Base-by-base conservation (phyloP, 805 yeast species). In the Suhomyces kilbournensis region DNA sequence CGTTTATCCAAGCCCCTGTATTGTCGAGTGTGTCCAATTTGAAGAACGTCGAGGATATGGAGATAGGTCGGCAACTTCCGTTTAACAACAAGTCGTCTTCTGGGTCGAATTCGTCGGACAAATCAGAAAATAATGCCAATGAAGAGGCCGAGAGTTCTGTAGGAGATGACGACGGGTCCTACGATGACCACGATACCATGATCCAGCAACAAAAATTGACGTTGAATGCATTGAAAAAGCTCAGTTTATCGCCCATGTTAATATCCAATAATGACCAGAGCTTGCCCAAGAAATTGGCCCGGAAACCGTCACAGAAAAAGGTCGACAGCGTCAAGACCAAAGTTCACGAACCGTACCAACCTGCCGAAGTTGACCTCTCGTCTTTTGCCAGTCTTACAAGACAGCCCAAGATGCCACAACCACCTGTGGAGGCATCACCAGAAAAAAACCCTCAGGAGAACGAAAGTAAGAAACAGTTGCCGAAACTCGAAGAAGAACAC, bases 1-100 rank as follows among this genome's bases (percentile, higher is more conserved):
- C 75, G 20, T 74, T 71, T 53, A 75, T 75, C 50, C 79, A 75
- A 60, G 79, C 78, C 1, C 79, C 79, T 1, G 78, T 74, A 4
- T 61, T 75, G 44, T 70, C 75, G 39, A 65, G 71, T 52, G 69
- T 72, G 42, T 54, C 74, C 17, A 71, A 67, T 47, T 58, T 66
- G 43, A 70, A 65, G 34, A 53, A 52, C n/a, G 60, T 57, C 19
- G 71, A 71, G 44, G 71, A 72, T 30, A 56, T 67, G 5, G 72
- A 67, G 47, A 75, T 75, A n/a, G 79, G 79, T 22, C 70, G 70
- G 50, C 72, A 69, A 51, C 57, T 70, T 20, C 78, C 79, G 6
- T 75, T 75, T 49, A 68, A 68, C 46, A 56, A 60, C 50, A 44
- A 47, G 46, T 48, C 42, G 22, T 35, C 30, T 4, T 23, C 26